Percentiles rank a stretch among this genome's conserved stretches.
These are phyloP conservation scores for Brassica napus DNA, from an alignment of 345 rosid genomes.

Conservation along the genomic window Da-Ae NC_063436.1:21459501-21460000, in stretches of 20 bases:
- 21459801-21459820: neutral
- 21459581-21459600: neutral
- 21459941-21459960: neutral
- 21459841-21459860: neutral
- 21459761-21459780: neutral
- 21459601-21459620: conserved; percentile 28
- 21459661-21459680: neutral
- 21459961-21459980: neutral
- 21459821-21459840: neutral
- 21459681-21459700: neutral
- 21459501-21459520: conserved; percentile 48
- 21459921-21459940: neutral
- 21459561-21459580: neutral
- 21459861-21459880: neutral
- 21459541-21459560: neutral
- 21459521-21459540: conserved; percentile 41
- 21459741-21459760: neutral
- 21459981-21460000: neutral
- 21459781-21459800: neutral
- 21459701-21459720: conserved; percentile 37
- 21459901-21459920: neutral
- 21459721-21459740: neutral
- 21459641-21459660: conserved; percentile 60
- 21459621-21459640: conserved; percentile 47
- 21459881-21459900: neutral